These are phyloP conservation scores for Candida adriatica DNA, from an alignment of 805 yeast genomes.

Conservation along the genomic window DNA sequence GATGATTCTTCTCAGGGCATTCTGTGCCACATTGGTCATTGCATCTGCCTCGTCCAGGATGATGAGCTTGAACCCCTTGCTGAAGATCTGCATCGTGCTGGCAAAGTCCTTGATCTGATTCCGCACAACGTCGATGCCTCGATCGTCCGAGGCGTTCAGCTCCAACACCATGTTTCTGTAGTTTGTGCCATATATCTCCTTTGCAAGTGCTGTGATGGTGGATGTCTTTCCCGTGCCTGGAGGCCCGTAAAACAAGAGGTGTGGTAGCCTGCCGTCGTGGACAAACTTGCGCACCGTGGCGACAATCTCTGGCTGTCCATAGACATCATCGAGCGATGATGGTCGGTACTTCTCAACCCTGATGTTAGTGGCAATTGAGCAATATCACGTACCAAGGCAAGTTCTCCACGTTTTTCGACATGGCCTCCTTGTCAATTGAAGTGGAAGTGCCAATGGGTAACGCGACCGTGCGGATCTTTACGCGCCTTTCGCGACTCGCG, in stretches of 20 bases:
- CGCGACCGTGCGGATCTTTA: too few species aligned
- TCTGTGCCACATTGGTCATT: slow-evolving; percentile 85
- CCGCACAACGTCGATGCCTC: slow-evolving; percentile 97
- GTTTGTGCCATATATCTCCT: slow-evolving; percentile 76
- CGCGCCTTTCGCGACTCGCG: too few species aligned
- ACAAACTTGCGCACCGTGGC: slow-evolving; percentile 81
- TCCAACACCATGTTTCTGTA: slow-evolving; percentile 89
- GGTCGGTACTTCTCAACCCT: slow-evolving; percentile 98
- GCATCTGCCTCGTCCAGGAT: slow-evolving; percentile 96
- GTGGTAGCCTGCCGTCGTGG: slow-evolving; percentile 79
- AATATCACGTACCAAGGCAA: slow-evolving; percentile 22
- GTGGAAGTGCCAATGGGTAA: too few species aligned
- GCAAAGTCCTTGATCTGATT: slow-evolving; percentile 97
- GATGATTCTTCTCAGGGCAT: slow-evolving; percentile 70
- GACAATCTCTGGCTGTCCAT: slow-evolving; percentile 86
- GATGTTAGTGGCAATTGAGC: too few species aligned
- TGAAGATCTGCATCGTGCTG: slow-evolving; percentile 87
- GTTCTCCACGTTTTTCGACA: too few species aligned
- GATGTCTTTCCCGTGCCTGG: slow-evolving; percentile 95
- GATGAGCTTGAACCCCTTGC: slow-evolving; percentile 77
- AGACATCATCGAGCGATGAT: slow-evolving; percentile 69
- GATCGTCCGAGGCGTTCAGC: slow-evolving; percentile 92
- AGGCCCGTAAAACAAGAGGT: slow-evolving; percentile 88
- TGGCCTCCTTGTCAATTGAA: too few species aligned
- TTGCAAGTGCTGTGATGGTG: slow-evolving; percentile 79